These are phyloP conservation scores for Pleurostoma richardsiae DNA, from an alignment of 2,329 filamentous ascomycete genomes.

Conservation along the genomic window DNA sequence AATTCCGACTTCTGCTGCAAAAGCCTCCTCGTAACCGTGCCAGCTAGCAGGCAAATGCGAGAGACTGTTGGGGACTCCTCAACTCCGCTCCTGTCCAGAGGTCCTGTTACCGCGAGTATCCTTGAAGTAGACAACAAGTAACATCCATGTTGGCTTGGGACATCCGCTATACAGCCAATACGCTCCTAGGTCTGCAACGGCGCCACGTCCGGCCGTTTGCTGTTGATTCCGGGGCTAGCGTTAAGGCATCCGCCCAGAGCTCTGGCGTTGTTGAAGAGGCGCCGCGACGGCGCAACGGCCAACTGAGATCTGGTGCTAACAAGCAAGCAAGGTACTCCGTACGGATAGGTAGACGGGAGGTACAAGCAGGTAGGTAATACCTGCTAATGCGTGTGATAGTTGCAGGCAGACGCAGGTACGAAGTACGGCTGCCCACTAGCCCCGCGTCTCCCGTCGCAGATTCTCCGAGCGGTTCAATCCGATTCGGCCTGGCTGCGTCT, in stretches of 20 bases:
- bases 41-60: background rate
- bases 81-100: background rate
- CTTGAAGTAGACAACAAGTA: background rate
- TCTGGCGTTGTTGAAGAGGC: too few relatives aligned
- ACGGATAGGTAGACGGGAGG: too few relatives aligned
- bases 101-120: background rate
- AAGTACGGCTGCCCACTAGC: too few relatives aligned
- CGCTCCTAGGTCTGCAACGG: background rate
- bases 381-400: too few relatives aligned
- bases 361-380: too few relatives aligned
- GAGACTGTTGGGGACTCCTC: background rate
- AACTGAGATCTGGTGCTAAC: too few relatives aligned
- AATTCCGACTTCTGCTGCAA: slow-evolving; percentile 6
- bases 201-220: background rate
- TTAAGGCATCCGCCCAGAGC: background rate
- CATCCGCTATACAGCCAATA: background rate
- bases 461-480: too few relatives aligned
- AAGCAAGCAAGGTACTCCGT: too few relatives aligned
- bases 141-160: background rate
- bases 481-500: too few relatives aligned
- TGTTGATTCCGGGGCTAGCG: background rate
- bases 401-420: too few relatives aligned
- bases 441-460: too few relatives aligned
- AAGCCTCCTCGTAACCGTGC: background rate
- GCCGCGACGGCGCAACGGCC: too few relatives aligned